Base-by-base conservation (phyloP, 345 rosid genomes). In the Acer saccharum region DNA sequence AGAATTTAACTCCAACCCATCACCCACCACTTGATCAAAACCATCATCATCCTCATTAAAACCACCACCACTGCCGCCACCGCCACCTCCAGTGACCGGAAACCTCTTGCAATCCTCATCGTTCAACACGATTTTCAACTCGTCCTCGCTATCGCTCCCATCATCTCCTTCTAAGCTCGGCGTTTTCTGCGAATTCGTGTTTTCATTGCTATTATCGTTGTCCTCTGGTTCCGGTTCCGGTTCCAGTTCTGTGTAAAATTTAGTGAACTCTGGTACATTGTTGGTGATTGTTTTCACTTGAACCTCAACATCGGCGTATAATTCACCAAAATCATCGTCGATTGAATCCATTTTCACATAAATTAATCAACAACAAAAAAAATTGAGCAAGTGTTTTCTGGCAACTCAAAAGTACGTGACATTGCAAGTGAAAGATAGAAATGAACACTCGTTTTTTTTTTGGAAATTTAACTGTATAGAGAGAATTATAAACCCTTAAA, bases 261-360 rank as follows among this genome's bases (percentile, higher is more conserved):
- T 72, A 39, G 61, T 72, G 65, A 54, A 76, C 27, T 55, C 75
- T 1, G 61, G 43, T n/a, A 41, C 55, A 39, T 78, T 65, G 65
- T 79, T 68, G 41, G 81, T 69, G 48, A 82, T 71, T 54, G 83
- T 73, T 67, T 58, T 83, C 54, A 84, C 84, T 73, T 44, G 88
- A 77, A 69, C 70, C 77, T 83, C 90, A 27, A 72, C 88, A 61
- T 87, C 91, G 3, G 85, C 84, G 81, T 93, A 91, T 39, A 93
- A 72, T 39, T 87, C 89, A 27, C 93, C 93, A 52, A 89, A 90
- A 81, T 89, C 94, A 67, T 92, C 91, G 17, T 84, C 90, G 0
- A 81, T 65, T 20, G 83, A 80, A 69, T 88, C 88, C 90, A 89
- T 89, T 75, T 4, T 52, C 57, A 11, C n/a, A 57, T 21, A n/a